These are phyloP conservation scores for Pseudocercospora macadamiae DNA, from an alignment of 2,329 filamentous ascomycete genomes.

Conservation along the genomic window DNA sequence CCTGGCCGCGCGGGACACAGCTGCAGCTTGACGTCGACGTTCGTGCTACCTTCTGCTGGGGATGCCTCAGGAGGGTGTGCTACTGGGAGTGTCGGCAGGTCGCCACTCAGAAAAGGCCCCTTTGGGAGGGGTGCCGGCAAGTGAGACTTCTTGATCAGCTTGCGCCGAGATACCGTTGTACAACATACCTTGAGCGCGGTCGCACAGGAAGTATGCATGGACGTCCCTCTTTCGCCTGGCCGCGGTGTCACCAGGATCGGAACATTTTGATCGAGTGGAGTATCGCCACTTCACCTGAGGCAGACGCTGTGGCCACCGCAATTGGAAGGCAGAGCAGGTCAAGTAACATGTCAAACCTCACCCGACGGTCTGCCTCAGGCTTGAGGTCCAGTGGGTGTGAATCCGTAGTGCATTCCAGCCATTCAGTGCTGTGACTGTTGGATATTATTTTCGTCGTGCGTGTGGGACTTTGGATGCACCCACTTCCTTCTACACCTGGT, in stretches of 20 bases:
- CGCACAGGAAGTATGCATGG: constrained; percentile 16
- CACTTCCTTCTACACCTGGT: neutral
- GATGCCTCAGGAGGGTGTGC: neutral
- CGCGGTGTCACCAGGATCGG: constrained; percentile 3
- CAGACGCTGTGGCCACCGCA: constrained; percentile 4
- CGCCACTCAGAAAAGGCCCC: neutral
- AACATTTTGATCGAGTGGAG: constrained; percentile 3
- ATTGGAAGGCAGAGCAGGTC: neutral
- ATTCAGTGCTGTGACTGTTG: neutral
- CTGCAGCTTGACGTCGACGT: constrained; percentile 15
- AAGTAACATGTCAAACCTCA: neutral
- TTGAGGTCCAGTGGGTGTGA: neutral
- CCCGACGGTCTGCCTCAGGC: neutral
- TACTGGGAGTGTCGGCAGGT: neutral
- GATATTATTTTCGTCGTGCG: neutral
- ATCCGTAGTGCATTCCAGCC: neutral
- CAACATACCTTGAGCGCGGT: constrained; percentile 12
- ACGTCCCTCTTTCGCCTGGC: neutral
- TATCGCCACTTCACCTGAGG: constrained; percentile 7
- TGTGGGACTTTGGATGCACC: neutral
- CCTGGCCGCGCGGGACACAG: neutral
- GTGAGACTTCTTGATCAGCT: constrained; percentile 4
- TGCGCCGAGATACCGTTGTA: constrained; percentile 9
- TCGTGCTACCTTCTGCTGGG: neutral
- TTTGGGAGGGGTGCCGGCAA: constrained; percentile 1